Percentiles rank a stretch among this genome's conserved stretches.
phyloP scores from a whole-genome alignment of 129 eudicot genomes.

The Rutidosis leptorrhynchoides region DNA sequence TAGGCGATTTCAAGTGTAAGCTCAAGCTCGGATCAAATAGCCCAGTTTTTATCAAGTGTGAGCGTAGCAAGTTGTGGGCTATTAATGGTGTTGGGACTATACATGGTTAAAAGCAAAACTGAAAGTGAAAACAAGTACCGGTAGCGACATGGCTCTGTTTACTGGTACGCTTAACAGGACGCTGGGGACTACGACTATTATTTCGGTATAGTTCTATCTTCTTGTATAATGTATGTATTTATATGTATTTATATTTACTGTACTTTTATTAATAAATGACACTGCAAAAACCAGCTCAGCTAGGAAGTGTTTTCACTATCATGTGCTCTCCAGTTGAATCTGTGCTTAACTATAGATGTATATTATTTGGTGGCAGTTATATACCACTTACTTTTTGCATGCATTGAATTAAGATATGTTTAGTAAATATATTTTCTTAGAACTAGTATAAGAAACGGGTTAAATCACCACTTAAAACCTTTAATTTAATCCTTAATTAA shows the following conservation, averaged over 20 bases:
- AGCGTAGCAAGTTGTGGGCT: background rate
- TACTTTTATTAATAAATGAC: conserved; percentile 2
- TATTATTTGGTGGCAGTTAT: background rate
- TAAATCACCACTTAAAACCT: background rate
- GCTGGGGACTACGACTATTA: background rate
- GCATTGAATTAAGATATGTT: background rate
- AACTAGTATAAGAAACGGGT: background rate
- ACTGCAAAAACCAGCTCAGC: conserved; percentile 12
- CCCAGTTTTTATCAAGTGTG: background rate
- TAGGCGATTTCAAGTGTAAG: background rate
- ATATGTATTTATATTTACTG: background rate
- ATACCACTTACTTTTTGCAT: too few relatives aligned
- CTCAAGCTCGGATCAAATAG: background rate
- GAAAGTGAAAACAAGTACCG: conserved; percentile 17
- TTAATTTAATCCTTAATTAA: background rate
- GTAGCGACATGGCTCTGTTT: conserved; percentile 15
- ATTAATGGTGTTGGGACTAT: conserved; percentile 15
- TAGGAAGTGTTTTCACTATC: background rate
- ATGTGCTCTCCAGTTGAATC: background rate
- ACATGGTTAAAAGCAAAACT: conserved; percentile 14
- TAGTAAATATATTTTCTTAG: background rate
- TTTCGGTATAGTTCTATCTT: background rate
- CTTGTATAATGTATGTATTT: background rate
- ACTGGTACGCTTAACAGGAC: conserved; percentile 21
- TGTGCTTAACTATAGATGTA: background rate